Conservation (phyloP, 192 early-diverging fungal species). For the Backusella tuberculispora region DNA sequence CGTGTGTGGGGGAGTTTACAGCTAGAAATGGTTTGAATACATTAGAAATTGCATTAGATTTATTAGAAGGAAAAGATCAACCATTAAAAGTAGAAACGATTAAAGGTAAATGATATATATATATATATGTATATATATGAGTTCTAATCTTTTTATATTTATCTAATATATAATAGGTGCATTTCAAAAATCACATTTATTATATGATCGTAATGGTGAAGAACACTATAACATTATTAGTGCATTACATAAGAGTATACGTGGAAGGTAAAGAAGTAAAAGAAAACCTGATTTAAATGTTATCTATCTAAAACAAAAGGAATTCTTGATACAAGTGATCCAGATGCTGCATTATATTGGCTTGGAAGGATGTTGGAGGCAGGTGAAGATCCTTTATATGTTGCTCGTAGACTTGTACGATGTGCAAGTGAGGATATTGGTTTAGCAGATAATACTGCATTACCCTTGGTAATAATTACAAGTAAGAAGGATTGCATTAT, state of each 20-base stretch:
- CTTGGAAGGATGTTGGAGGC: slow-evolving; percentile 86
- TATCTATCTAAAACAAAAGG: no score
- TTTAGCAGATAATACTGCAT: slow-evolving; percentile 76
- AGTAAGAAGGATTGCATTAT: not conserved
- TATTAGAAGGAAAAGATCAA: slow-evolving; percentile 17
- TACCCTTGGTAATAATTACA: slow-evolving; percentile 58
- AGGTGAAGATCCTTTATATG: slow-evolving; percentile 91
- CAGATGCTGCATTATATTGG: slow-evolving; percentile 85
- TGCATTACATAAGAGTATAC: slow-evolving; percentile 87
- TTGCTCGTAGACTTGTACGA: slow-evolving; percentile 75
- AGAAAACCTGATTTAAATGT: not conserved
- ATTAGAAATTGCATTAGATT: slow-evolving; percentile 58
- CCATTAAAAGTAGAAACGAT: slow-evolving; percentile 55
- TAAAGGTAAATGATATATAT: slow-evolving; percentile 40
- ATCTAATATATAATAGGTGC: slow-evolving; percentile 41
- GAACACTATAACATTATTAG: slow-evolving; percentile 92
- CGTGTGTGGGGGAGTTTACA: slow-evolving; percentile 6
- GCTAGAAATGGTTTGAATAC: slow-evolving; percentile 71
- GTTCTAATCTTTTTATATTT: not conserved
- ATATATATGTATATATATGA: not conserved
- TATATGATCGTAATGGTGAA: slow-evolving; percentile 84
- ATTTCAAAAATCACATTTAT: slow-evolving; percentile 79
- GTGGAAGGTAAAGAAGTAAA: slow-evolving; percentile 60
- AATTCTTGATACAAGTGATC: slow-evolving; percentile 52
- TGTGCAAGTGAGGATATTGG: slow-evolving; percentile 91